Conservation (phyloP, 169 alveolate species). For the Babesia bovis region DNA sequence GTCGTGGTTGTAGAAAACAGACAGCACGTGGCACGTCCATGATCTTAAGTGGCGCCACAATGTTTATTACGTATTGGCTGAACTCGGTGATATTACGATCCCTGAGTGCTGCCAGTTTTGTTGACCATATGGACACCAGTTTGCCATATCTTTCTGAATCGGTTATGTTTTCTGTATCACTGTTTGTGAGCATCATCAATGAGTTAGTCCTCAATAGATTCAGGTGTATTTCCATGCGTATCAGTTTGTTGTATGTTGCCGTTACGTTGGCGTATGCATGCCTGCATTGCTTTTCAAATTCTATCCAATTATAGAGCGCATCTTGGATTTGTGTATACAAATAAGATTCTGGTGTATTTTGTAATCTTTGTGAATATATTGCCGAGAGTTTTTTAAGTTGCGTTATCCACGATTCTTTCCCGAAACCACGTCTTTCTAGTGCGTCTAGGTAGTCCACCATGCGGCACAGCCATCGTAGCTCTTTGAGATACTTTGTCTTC, state of each 20-base stretch:
- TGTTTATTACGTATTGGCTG: slow-evolving; percentile 4
- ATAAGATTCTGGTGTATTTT: too few relatives aligned
- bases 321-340: background rate
- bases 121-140: slow-evolving; percentile 31
- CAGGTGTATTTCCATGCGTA: slow-evolving; percentile 20
- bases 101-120: slow-evolving; percentile 18
- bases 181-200: background rate
- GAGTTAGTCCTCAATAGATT: slow-evolving; percentile 33
- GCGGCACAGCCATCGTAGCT: slow-evolving; percentile 11
- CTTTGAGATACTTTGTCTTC: background rate
- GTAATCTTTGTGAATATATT: too few relatives aligned
- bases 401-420: background rate
- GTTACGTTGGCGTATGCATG: background rate
- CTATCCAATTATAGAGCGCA: background rate
- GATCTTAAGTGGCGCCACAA: background rate
- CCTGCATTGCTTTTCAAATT: slow-evolving; percentile 3
- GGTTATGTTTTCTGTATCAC: background rate
- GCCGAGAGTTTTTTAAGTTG: slow-evolving; percentile 13
- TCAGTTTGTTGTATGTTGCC: background rate
- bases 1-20: background rate
- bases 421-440: slow-evolving; percentile 9
- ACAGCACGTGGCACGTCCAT: background rate
- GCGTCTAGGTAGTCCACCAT: slow-evolving; percentile 8
- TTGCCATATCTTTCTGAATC: slow-evolving; percentile 24
- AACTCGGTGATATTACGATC: slow-evolving; percentile 17